Conservation (phyloP, 331 rosid species). For the Rhamnella rubrinervis region DNA sequence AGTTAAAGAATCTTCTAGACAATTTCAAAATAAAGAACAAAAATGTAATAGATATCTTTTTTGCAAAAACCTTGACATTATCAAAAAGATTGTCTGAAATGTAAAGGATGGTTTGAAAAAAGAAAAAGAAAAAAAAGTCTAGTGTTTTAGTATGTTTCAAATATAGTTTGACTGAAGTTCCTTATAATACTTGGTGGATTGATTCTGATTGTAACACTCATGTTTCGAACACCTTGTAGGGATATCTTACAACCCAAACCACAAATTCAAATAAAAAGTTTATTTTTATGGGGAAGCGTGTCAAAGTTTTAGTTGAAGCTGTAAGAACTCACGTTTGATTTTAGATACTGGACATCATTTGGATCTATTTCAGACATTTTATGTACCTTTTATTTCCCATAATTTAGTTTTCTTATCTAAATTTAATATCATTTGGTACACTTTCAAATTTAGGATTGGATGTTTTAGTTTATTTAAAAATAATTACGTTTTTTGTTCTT, state of each 20-base stretch:
- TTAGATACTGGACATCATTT: background rate
- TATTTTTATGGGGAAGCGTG: background rate
- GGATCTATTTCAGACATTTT: no score
- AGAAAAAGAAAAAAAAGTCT: background rate
- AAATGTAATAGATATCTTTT: no score
- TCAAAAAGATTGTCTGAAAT: background rate
- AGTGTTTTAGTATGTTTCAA: background rate
- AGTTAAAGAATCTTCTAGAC: background rate
- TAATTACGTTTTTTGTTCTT: no score
- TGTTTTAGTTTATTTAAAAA: background rate
- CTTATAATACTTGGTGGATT: conserved; percentile 6
- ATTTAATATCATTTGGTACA: background rate
- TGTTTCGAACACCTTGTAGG: background rate
- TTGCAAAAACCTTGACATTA: no score
- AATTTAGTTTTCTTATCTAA: background rate
- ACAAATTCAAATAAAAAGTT: background rate
- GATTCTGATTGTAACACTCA: background rate
- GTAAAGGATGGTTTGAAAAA: background rate
- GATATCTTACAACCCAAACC: conserved; percentile 5
- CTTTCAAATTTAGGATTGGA: no score
- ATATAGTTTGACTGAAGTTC: background rate
- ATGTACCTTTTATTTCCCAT: background rate
- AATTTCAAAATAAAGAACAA: background rate
- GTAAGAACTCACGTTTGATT: background rate
- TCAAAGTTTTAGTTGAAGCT: no score